These are phyloP conservation scores for Suillus lakei DNA, from an alignment of 768 basidiomycete species.

Conservation along the genomic window DNA sequence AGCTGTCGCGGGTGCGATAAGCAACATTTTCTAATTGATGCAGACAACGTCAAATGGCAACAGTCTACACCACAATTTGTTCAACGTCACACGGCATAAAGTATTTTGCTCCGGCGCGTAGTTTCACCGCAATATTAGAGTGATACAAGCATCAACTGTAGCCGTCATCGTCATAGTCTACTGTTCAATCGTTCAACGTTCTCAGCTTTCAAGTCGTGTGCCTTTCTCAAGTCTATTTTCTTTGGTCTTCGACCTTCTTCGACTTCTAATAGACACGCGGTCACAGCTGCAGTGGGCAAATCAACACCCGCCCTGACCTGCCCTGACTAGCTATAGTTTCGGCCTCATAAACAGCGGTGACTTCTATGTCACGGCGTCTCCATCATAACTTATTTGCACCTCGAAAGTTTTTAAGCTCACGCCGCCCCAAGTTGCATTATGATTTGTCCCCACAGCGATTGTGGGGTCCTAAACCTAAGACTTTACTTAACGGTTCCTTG, in stretches of 20 bases:
- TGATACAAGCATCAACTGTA: not conserved
- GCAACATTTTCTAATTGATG: slow-evolving; percentile 8
- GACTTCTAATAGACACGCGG: not conserved
- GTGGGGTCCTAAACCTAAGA: not conserved
- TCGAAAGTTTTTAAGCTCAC: slow-evolving; percentile 6
- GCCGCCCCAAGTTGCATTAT: not conserved
- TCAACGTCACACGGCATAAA: not conserved
- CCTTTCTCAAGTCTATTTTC: not conserved
- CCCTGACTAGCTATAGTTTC: slow-evolving; percentile 3
- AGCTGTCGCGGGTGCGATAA: slow-evolving; percentile 7
- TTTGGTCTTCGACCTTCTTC: not conserved
- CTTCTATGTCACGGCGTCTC: not conserved
- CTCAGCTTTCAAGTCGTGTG: not conserved
- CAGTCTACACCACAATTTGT: slow-evolving; percentile 3
- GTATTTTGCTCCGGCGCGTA: not conserved
- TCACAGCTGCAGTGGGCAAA: not conserved
- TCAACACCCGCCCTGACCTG: not conserved
- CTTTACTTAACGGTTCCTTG: not conserved
- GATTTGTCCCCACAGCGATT: slow-evolving; percentile 3
- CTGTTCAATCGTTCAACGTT: too few relatives aligned
- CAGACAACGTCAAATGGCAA: not conserved
- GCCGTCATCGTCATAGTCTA: too few relatives aligned
- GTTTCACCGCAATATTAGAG: not conserved
- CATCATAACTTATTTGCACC: slow-evolving; percentile 1
- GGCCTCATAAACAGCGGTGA: slow-evolving; percentile 9